Evolutionary conservation across 1,139 yeast species (phyloP).

Genomic region (Nadsonia starkeyi-henricii): DNA sequence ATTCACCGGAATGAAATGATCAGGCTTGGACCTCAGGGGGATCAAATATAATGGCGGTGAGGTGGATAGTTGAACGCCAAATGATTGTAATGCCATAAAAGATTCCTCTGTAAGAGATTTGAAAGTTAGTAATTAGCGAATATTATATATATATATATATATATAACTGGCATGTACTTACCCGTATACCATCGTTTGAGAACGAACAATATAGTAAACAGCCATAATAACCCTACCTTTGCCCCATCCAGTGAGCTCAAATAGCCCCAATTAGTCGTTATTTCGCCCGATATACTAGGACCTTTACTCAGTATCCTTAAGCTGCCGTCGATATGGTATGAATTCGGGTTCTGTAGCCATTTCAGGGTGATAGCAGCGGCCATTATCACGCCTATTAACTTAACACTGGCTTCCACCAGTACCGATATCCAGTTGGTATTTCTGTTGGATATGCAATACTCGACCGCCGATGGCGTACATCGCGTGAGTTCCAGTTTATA

Average conservation of each 20-base stretch:
- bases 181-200: conserved; percentile 6
- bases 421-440: not conserved
- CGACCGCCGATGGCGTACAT: not conserved
- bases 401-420: not conserved
- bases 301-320: no score
- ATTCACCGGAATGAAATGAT: conserved; percentile 31
- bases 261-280: no score
- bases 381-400: not conserved
- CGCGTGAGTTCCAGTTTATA: not conserved
- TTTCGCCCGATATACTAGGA: no score
- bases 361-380: not conserved
- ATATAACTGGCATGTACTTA: not conserved
- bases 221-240: not conserved
- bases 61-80: conserved; percentile 20
- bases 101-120: conserved; percentile 9
- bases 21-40: conserved; percentile 9
- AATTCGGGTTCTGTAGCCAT: not conserved
- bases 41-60: conserved; percentile 13
- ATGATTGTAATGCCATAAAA: conserved; percentile 17
- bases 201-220: not conserved
- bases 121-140: conserved; percentile 1
- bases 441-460: not conserved
- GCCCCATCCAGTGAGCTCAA: no score
- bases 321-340: no score
- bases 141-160: no score